Evolutionary conservation across 2,329 filamentous ascomycete species (phyloP).

Genomic region (Aureobasidium leucospermi): DNA sequence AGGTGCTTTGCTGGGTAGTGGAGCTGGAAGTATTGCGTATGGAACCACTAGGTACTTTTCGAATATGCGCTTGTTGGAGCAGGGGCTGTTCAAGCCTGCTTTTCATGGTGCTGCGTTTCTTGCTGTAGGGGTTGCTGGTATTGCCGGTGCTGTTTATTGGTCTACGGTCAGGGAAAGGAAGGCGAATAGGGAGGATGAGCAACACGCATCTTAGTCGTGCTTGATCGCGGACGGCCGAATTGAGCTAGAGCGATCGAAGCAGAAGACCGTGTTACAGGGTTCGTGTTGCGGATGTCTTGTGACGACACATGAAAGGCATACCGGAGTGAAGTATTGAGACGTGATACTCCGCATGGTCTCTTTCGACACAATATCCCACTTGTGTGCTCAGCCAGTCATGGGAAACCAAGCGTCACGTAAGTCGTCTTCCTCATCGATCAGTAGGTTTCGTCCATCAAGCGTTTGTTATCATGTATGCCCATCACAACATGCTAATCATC

Average conservation of each 20-base stretch:
- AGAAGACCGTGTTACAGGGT: neutral
- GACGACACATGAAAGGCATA: neutral
- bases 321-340: neutral
- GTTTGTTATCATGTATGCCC: no score
- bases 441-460: no score
- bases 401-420: no score
- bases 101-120: constrained; percentile 23
- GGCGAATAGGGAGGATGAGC: neutral
- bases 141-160: constrained; percentile 23
- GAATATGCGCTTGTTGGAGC: constrained; percentile 35
- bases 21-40: constrained; percentile 41
- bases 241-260: neutral
- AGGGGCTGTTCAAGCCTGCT: constrained; percentile 36
- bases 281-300: neutral
- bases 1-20: constrained; percentile 36
- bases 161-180: neutral
- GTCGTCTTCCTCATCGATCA: no score
- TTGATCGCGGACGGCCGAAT: neutral
- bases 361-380: neutral
- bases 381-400: no score
- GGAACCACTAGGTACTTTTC: constrained; percentile 43
- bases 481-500: no score
- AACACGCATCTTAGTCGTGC: neutral
- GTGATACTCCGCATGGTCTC: neutral
- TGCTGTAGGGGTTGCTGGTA: constrained; percentile 23